Evolutionary conservation across 1,139 yeast genomes (phyloP).

Genomic region (Pichia sp.): DNA sequence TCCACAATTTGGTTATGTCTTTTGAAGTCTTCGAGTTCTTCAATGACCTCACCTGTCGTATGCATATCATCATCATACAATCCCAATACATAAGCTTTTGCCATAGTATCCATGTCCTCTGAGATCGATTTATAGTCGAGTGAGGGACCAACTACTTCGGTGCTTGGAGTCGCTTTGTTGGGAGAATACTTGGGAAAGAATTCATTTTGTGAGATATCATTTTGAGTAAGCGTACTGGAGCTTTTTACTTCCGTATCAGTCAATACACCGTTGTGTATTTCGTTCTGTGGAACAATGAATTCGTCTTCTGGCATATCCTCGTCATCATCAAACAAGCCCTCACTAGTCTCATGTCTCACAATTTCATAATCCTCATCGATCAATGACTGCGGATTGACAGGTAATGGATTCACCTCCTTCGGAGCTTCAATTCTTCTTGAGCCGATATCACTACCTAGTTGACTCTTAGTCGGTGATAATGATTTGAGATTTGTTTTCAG

Average conservation of each 20-base stretch:
- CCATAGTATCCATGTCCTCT: slow-evolving; percentile 53
- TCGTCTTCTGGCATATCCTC: slow-evolving; percentile 15
- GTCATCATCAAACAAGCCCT: slow-evolving; percentile 23
- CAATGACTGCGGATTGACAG: slow-evolving; percentile 13
- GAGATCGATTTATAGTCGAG: slow-evolving; percentile 42
- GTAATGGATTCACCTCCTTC: slow-evolving; percentile 21
- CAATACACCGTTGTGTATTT: slow-evolving; percentile 11
- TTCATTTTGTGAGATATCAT: background rate
- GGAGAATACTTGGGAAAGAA: slow-evolving; percentile 16
- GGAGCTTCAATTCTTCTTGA: slow-evolving; percentile 16
- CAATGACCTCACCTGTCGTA: slow-evolving; percentile 55
- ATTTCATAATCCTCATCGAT: slow-evolving; percentile 24
- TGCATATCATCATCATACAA: slow-evolving; percentile 57
- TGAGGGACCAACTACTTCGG: slow-evolving; percentile 29
- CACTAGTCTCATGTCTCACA: slow-evolving; percentile 21
- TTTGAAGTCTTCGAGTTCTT: slow-evolving; percentile 52
- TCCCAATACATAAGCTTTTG: slow-evolving; percentile 55
- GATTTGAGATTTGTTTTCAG: slow-evolving; percentile 17
- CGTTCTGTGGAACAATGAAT: slow-evolving; percentile 3
- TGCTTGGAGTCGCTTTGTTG: background rate
- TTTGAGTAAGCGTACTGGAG: background rate
- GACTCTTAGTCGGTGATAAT: slow-evolving; percentile 6
- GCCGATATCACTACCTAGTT: background rate
- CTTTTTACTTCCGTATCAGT: slow-evolving; percentile 3
- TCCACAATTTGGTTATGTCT: slow-evolving; percentile 47